These are phyloP conservation scores for Ophiosphaerella korrae DNA, from an alignment of 2,329 filamentous ascomycete genomes.

Conservation along the genomic window DNA sequence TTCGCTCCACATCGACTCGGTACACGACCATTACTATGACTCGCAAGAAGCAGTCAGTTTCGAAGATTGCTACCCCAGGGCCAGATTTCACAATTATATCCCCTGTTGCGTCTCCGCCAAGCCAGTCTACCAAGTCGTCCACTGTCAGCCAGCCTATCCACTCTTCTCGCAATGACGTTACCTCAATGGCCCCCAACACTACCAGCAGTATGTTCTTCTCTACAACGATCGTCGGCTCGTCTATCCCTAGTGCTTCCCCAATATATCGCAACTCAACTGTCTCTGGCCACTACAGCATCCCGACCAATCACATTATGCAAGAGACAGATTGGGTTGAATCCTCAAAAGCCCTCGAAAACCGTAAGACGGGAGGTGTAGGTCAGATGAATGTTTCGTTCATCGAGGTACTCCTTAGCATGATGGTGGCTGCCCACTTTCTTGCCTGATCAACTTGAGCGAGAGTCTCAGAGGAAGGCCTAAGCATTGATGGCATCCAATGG, in stretches of 20 bases:
- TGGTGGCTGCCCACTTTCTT: conserved; percentile 5
- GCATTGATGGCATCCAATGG: no score
- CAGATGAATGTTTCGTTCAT: conserved; percentile 7
- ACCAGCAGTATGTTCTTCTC: neutral
- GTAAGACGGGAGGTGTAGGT: conserved; percentile 2
- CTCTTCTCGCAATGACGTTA: neutral
- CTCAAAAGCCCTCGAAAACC: neutral
- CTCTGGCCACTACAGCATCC: conserved; percentile 5
- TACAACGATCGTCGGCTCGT: neutral
- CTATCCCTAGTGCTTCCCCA: conserved; percentile 1
- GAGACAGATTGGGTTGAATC: conserved; percentile 1
- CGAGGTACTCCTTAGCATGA: conserved; percentile 8
- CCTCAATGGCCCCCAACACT: neutral
- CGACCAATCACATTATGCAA: conserved; percentile 13
- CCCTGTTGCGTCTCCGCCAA: no score
- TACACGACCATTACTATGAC: conserved; percentile 14
- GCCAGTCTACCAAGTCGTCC: neutral
- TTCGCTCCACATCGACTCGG: conserved; percentile 19
- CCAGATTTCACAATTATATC: neutral
- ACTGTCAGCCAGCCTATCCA: neutral
- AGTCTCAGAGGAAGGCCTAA: no score
- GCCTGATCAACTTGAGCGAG: neutral
- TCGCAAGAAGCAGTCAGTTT: neutral
- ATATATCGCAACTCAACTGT: conserved; percentile 8
- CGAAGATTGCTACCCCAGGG: neutral